phyloP scores from a whole-genome alignment of 2,329 filamentous ascomycete species.

The Exserohilum turcica region DNA sequence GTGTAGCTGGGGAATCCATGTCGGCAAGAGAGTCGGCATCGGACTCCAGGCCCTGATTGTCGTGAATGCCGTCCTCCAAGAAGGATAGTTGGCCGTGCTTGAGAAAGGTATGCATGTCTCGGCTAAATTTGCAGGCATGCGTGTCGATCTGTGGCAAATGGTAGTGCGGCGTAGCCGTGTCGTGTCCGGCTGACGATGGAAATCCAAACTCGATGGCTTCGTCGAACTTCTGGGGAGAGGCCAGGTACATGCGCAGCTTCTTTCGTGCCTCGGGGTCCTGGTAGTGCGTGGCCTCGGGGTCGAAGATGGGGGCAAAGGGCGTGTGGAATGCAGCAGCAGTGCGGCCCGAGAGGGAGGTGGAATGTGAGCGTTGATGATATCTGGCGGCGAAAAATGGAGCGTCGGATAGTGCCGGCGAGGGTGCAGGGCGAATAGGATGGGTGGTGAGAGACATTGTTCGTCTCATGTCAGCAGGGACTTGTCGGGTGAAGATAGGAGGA shows the following conservation, averaged over 20 bases:
- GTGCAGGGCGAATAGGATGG: slow-evolving; percentile 63
- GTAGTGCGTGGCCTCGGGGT: slow-evolving; percentile 79
- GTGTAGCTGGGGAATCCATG: slow-evolving; percentile 45
- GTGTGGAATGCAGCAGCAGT: slow-evolving; percentile 38
- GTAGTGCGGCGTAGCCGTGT: slow-evolving; percentile 30
- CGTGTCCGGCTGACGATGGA: slow-evolving; percentile 58
- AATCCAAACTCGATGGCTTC: slow-evolving; percentile 95
- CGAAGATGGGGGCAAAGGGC: slow-evolving; percentile 49
- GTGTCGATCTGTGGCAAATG: slow-evolving; percentile 43
- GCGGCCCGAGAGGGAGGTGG: slow-evolving; percentile 35
- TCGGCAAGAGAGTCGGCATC: slow-evolving; percentile 43
- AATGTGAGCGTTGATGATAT: slow-evolving; percentile 41
- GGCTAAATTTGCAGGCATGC: slow-evolving; percentile 52
- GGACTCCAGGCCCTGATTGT: slow-evolving; percentile 40
- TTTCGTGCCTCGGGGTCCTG: slow-evolving; percentile 86
- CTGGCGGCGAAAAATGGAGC: slow-evolving; percentile 32
- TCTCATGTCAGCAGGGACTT: slow-evolving; percentile 46
- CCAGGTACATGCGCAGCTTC: slow-evolving; percentile 83
- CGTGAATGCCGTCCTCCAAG: slow-evolving; percentile 41
- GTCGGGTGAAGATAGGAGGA: slow-evolving; percentile 23
- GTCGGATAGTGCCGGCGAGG: slow-evolving; percentile 53
- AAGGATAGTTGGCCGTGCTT: slow-evolving; percentile 60
- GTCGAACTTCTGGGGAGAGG: slow-evolving; percentile 92
- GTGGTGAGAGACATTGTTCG: slow-evolving; percentile 74
- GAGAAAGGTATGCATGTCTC: slow-evolving; percentile 63